These are phyloP conservation scores for Penicillium crystallinum DNA, from an alignment of 495 filamentous ascomycete species.

Conservation along the genomic window DNA sequence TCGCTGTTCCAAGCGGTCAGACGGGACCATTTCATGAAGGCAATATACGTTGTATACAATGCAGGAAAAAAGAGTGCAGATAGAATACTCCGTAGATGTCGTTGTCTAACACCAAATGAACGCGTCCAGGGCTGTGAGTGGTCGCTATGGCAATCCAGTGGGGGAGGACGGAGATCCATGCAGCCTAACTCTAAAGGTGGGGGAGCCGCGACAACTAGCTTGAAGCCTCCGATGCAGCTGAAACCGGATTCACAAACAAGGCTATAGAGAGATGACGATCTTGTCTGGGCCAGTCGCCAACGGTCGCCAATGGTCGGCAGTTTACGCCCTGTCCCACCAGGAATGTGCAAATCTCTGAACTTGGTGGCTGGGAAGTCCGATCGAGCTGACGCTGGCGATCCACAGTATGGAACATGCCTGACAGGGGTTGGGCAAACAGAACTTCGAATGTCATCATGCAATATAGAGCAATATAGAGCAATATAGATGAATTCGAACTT, in stretches of 20 bases:
- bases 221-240: constrained; percentile 11
- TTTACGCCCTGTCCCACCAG: constrained; percentile 7
- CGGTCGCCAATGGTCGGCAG: constrained; percentile 10
- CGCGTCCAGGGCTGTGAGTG: neutral
- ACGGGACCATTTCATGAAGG: constrained; percentile 16
- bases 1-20: neutral
- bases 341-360: constrained; percentile 21
- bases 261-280: constrained; percentile 16
- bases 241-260: constrained; percentile 24
- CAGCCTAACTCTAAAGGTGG: constrained; percentile 14
- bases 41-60: constrained; percentile 4
- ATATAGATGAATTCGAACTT: no score
- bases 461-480: constrained; percentile 3
- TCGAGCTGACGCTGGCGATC: constrained; percentile 20
- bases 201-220: constrained; percentile 10
- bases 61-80: neutral
- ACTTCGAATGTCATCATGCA: neutral
- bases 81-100: neutral
- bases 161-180: constrained; percentile 8
- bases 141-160: constrained; percentile 24
- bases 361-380: constrained; percentile 25
- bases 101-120: neutral
- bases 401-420: constrained; percentile 16
- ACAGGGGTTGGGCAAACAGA: constrained; percentile 8
- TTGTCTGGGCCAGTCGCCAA: constrained; percentile 17